A percentile compares a stretch with the other conserved stretches of the same genome.
These are phyloP conservation scores for Tribonema minus DNA, from an alignment of 108 stramenopile genomes.

Conservation along the genomic window DNA sequence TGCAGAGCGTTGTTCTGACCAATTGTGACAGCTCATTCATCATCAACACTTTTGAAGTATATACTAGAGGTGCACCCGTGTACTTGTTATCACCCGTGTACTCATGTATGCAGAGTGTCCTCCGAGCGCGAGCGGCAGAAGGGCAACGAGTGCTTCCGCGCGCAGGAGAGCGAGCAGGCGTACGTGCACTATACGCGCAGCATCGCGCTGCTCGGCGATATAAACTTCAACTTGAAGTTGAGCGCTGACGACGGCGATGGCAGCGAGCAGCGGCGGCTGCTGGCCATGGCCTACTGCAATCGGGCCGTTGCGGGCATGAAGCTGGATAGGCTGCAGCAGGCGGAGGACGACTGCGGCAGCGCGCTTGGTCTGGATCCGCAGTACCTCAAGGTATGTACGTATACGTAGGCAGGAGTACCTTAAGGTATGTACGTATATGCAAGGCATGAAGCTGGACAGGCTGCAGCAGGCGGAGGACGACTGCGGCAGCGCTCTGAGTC, in stretches of 20 bases:
- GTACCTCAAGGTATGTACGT: background rate
- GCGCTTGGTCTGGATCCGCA: background rate
- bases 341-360: background rate
- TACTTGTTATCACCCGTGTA: too few species aligned
- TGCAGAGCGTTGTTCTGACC: too few species aligned
- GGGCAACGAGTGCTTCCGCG: slow-evolving; percentile 65
- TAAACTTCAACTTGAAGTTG: background rate
- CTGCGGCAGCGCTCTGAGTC: background rate
- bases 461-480: background rate
- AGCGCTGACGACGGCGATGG: background rate
- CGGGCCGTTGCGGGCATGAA: background rate
- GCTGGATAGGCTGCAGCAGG: background rate
- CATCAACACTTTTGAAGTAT: too few species aligned
- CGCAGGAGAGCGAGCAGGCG: slow-evolving; percentile 53
- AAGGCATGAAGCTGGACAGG: background rate
- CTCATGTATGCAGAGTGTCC: background rate
- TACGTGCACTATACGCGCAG: slow-evolving; percentile 51
- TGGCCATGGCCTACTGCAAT: background rate
- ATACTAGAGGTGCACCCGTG: too few species aligned
- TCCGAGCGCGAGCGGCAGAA: slow-evolving; percentile 29
- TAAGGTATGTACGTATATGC: background rate
- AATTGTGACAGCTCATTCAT: too few species aligned
- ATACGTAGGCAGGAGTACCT: background rate
- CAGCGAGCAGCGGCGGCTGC: background rate
- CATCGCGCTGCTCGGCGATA: background rate